Evolutionary conservation across 2,329 filamentous ascomycete species (phyloP), one percentile per base, ranked within the genome.

Genomic region (Conoideocrella luteorostrata): DNA sequence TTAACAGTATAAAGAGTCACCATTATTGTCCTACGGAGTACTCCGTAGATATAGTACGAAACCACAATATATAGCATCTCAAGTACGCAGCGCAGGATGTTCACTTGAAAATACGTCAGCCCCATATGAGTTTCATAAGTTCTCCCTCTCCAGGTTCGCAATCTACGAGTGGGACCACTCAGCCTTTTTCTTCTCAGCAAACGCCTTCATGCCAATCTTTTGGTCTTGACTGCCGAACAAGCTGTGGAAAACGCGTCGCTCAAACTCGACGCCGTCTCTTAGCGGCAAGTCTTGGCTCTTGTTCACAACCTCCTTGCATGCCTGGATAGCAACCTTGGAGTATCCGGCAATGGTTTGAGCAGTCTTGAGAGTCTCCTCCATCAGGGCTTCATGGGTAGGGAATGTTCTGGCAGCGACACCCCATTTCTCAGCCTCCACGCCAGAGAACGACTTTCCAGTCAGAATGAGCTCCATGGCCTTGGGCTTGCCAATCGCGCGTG

Each of bases 231-330:
- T 95, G 18, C 91, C 93, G 70, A 98, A 98, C 58, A 96, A 61
- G 21, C 82, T 78, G 67, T 98, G 93, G 74, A 98, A 98, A 26
- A 97, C 76, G 42, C 90, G 79, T 60, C 93, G 77, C 77, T 98
- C 93, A 67, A 82, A 97, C 69, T 98, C 93, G 2, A 98, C 86
- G 12, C 93, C 93, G 59, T 97, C 93, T 54, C 86, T 73, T 47
- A 98, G 70, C 4, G 84, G 75, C 54, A 95, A 68, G 56, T 98
- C 93, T 73, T 97, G 90, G 65, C 89, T 95, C 82, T 96, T 97
- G 65, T 97, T 95, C 44, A 98, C 91, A n/a, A 93, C 91, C 74
- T 98, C 93, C 75, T 98, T 98, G 45, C 80, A 84, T 10, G 86
- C 93, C 69, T 88, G 82, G 46, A 95, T 80, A 2, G 91, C 86